Percentiles rank a stretch among this genome's conserved stretches.
phyloP scores from a whole-genome alignment of 768 basidiomycete genomes.

The Boletus pseudopeckii region DNA sequence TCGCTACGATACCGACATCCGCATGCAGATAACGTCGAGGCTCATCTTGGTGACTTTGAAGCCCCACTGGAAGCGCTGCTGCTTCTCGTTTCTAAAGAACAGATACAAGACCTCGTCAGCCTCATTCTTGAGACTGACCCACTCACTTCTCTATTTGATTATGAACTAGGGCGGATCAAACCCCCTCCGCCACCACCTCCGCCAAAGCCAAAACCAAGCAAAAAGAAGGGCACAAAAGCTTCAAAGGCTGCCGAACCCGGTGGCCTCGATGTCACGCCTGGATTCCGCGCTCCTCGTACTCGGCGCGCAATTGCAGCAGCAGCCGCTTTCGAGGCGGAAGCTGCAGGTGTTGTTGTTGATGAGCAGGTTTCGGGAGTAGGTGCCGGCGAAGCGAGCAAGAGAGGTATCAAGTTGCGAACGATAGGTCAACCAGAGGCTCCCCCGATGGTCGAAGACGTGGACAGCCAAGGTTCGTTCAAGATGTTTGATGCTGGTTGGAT shows the following conservation, averaged over 20 bases:
- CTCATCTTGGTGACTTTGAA: constrained; percentile 67
- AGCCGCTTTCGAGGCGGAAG: constrained; percentile 44
- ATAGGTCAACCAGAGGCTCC: constrained; percentile 40
- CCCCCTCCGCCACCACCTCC: constrained; percentile 58
- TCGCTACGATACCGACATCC: constrained; percentile 18
- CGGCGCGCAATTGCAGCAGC: constrained; percentile 41
- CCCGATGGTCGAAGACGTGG: constrained; percentile 67
- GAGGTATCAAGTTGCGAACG: constrained; percentile 23
- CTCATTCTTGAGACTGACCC: constrained; percentile 57
- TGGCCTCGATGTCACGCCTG: constrained; percentile 40
- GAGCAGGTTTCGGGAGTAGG: constrained; percentile 7
- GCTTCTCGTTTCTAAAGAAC: constrained; percentile 51
- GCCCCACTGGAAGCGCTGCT: constrained; percentile 56
- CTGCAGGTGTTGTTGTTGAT: constrained; percentile 13
- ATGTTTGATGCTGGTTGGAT: constrained; percentile 90
- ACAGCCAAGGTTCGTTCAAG: constrained; percentile 68
- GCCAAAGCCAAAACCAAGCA: constrained; percentile 39
- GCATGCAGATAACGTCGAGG: constrained; percentile 4
- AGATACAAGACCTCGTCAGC: constrained; percentile 51
- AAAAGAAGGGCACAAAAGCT: constrained; percentile 36
- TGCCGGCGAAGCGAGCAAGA: constrained; percentile 24
- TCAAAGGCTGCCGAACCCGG: constrained; percentile 19
- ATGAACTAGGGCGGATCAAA: constrained; percentile 60
- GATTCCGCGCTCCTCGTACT: constrained; percentile 49
- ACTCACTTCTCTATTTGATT: constrained; percentile 63